These are phyloP conservation scores for Kwoniella dejecticola DNA, from an alignment of 768 basidiomycete species.

Conservation along the genomic window DNA sequence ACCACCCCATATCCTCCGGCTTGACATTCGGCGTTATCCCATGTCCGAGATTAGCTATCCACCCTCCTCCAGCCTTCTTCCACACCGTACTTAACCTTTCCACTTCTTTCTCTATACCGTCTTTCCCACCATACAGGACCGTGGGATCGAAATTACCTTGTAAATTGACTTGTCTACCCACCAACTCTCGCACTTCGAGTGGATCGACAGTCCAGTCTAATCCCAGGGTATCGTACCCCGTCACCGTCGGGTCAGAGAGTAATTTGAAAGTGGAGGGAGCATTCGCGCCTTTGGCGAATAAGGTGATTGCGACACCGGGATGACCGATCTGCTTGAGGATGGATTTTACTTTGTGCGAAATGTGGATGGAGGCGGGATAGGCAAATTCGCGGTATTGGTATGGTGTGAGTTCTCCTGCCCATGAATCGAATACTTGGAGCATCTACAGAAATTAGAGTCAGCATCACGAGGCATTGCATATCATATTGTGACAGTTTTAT, in stretches of 20 bases:
- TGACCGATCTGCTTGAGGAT: constrained; percentile 63
- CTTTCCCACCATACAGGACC: constrained; percentile 78
- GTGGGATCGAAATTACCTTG: constrained; percentile 95
- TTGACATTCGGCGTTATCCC: constrained; percentile 95
- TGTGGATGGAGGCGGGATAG: constrained; percentile 73
- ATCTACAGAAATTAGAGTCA: constrained; percentile 61
- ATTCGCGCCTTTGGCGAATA: constrained; percentile 82
- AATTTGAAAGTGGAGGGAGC: constrained; percentile 71
- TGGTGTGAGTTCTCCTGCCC: constrained; percentile 88
- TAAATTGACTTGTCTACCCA: constrained; percentile 57
- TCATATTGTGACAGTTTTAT: not conserved
- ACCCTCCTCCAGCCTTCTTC: constrained; percentile 65
- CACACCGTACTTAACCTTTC: constrained; percentile 81
- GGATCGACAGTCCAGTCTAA: constrained; percentile 91
- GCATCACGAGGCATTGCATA: not conserved
- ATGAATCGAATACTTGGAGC: constrained; percentile 95
- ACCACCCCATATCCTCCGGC: constrained; percentile 88
- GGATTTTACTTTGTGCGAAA: constrained; percentile 68
- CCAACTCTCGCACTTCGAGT: constrained; percentile 65
- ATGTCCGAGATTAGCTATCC: constrained; percentile 97
- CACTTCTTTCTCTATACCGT: constrained; percentile 82
- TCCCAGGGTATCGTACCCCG: constrained; percentile 83
- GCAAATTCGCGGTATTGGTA: constrained; percentile 83
- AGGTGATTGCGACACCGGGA: constrained; percentile 73
- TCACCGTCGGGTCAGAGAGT: constrained; percentile 61